Conservation (phyloP, 2,329 filamentous ascomycete species). For the Hymenoscyphus occultus region DNA sequence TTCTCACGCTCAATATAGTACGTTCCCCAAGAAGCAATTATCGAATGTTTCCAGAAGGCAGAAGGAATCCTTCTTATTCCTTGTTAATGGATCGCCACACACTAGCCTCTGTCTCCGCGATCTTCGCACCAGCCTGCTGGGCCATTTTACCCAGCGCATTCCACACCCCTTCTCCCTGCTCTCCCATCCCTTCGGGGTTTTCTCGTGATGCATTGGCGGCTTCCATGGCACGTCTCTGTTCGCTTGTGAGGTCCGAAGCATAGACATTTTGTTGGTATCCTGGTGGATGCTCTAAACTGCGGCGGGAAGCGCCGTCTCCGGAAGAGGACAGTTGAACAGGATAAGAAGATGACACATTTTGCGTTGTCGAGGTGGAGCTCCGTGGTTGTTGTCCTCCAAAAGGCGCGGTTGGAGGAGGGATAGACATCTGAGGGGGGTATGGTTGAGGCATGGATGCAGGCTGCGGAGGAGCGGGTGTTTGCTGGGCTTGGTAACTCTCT, state of each 20-base stretch:
- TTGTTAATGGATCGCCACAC: constrained; percentile 64
- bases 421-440: constrained; percentile 49
- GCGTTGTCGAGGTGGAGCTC: constrained; percentile 44
- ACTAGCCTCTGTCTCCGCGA: constrained; percentile 57
- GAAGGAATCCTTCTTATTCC: constrained; percentile 21
- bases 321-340: constrained; percentile 24
- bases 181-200: constrained; percentile 10
- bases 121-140: constrained; percentile 53
- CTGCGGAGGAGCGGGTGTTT: constrained; percentile 34
- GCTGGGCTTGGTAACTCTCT: constrained; percentile 42
- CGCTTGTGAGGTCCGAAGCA: constrained; percentile 49
- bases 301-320: constrained; percentile 18
- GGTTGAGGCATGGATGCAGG: constrained; percentile 30
- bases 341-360: constrained; percentile 29
- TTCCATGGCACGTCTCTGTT: constrained; percentile 40
- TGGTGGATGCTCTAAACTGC: constrained; percentile 35
- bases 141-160: constrained; percentile 57
- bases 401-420: constrained; percentile 45
- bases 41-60: constrained; percentile 15
- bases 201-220: constrained; percentile 14
- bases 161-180: constrained; percentile 48
- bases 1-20: constrained; percentile 2
- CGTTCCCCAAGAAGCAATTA: constrained; percentile 16
- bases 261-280: constrained; percentile 57
- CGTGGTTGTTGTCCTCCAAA: constrained; percentile 44